Evolutionary conservation across 2,329 filamentous ascomycete genomes (phyloP).

Genomic region (Didymella exigua): DNA sequence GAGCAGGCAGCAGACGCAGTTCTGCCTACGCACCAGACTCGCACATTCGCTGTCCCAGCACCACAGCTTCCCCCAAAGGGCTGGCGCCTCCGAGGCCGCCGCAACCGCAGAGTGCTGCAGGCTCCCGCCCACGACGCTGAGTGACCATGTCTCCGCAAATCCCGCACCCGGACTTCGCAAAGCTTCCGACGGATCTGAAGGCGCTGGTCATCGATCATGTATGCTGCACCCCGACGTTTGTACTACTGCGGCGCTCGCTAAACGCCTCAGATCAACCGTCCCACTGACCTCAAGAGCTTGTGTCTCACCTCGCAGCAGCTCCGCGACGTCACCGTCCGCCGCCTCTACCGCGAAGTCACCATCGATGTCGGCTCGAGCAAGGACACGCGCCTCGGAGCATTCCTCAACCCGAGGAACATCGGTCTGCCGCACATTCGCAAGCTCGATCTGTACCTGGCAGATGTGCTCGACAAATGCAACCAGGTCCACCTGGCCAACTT

Average conservation of each 20-base stretch:
- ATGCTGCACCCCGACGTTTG: slow-evolving; percentile 19
- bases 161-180: slow-evolving; percentile 31
- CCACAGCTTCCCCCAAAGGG: background rate
- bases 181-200: slow-evolving; percentile 48
- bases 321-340: slow-evolving; percentile 53
- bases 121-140: background rate
- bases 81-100: slow-evolving; percentile 4
- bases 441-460: slow-evolving; percentile 54
- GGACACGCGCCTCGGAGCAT: slow-evolving; percentile 52
- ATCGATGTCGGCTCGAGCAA: slow-evolving; percentile 54
- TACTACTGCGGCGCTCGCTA: slow-evolving; percentile 1
- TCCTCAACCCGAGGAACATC: slow-evolving; percentile 55
- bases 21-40: background rate
- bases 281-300: slow-evolving; percentile 55
- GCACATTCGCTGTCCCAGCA: background rate
- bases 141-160: slow-evolving; percentile 31
- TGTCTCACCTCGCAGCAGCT: slow-evolving; percentile 56
- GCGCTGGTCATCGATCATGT: slow-evolving; percentile 48
- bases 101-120: background rate
- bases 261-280: slow-evolving; percentile 48
- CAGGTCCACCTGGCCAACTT: slow-evolving; percentile 55
- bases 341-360: slow-evolving; percentile 54
- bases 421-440: slow-evolving; percentile 55
- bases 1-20: background rate
- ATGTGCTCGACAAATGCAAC: slow-evolving; percentile 52